Evolutionary conservation across 1,284 basidiomycete species (phyloP), one percentile per base, ranked within the genome.

Genomic region (Amylostereum areolatum): DNA sequence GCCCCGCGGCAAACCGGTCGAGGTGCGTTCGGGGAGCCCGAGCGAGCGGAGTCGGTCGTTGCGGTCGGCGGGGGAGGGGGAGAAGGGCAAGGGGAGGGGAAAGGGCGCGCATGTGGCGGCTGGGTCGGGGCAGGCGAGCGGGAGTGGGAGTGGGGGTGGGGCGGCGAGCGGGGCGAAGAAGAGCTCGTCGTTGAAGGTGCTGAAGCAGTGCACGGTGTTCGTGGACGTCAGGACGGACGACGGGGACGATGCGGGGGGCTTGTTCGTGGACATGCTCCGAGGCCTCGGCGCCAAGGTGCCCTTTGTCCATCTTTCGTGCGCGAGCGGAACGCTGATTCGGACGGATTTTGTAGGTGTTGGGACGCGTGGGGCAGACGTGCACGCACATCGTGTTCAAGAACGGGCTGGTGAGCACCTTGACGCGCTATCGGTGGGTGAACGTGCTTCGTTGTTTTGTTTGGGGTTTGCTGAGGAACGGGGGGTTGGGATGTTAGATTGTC

Each of bases 361-460:
- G 71, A 33, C 72, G 81, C 25, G 78, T 84, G 2, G 83, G 83
- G n/a, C 78, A 86, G 67, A 85, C 78, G 4, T 88, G 89, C 58
- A 96, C 93, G 0, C 94, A 97, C 65, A 83, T 97, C 52, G 80
- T 97, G 12, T 97, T 81, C 68, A 97, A 96, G 73, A 87, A 90
- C 51, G 94, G 94, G 1, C 67, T 82, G 46, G 77, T 81, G 56
- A 84, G 86, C 45, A 97, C 93, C 1, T 61, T 92, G 24, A 78
- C 77, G 28, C 83, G 83, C 53, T 92, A 87, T 62, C 73, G 81
- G 89, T 81, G 57, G 59, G 70, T 61, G 46, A 41, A 52, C 31
- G 12, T 3, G 1, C 25, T 28, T 37, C 6, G 1, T 41, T 27
- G 12, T 7, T n/a, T n/a, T n/a, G n/a, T n/a, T n/a, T n/a, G n/a